Conservation (phyloP, 495 filamentous ascomycete species). For the Penicillium samsonianum region DNA sequence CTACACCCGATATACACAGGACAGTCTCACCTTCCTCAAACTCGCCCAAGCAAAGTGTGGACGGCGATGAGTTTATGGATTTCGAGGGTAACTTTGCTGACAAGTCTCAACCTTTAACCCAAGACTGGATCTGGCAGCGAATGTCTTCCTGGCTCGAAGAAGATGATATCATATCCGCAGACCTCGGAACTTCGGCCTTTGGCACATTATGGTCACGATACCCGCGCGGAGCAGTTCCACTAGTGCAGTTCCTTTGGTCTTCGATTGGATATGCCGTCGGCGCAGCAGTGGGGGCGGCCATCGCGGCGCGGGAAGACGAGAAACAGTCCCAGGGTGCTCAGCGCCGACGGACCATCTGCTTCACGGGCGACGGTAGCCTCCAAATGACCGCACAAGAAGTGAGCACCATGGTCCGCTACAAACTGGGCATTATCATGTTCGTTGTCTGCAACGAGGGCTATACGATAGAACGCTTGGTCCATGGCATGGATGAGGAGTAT, state of each 20-base stretch:
- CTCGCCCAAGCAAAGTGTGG: background rate
- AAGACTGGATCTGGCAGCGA: constrained; percentile 15
- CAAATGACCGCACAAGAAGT: constrained; percentile 78
- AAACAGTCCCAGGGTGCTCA: background rate
- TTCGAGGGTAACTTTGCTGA: background rate
- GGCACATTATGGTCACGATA: constrained; percentile 10
- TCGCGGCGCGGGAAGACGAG: constrained; percentile 14
- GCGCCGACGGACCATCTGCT: constrained; percentile 54
- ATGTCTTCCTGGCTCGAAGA: constrained; percentile 18
- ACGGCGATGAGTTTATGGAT: background rate
- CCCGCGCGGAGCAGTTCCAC: constrained; percentile 7
- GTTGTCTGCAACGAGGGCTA: constrained; percentile 73
- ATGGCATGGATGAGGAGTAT: constrained; percentile 66
- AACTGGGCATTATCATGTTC: constrained; percentile 68
- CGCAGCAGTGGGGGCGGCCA: constrained; percentile 16
- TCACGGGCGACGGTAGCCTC: constrained; percentile 79
- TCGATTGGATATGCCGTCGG: constrained; percentile 19
- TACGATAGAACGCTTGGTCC: constrained; percentile 71
- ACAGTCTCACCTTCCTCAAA: background rate
- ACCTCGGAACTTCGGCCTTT: constrained; percentile 15
- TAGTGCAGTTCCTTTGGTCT: constrained; percentile 17
- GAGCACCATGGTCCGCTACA: constrained; percentile 68
- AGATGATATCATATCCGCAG: constrained; percentile 16
- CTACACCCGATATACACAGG: background rate
- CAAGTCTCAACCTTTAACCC: constrained; percentile 8